Conservation (phyloP, 2,329 filamentous ascomycete genomes). For the Botrytis sinoallii region DNA sequence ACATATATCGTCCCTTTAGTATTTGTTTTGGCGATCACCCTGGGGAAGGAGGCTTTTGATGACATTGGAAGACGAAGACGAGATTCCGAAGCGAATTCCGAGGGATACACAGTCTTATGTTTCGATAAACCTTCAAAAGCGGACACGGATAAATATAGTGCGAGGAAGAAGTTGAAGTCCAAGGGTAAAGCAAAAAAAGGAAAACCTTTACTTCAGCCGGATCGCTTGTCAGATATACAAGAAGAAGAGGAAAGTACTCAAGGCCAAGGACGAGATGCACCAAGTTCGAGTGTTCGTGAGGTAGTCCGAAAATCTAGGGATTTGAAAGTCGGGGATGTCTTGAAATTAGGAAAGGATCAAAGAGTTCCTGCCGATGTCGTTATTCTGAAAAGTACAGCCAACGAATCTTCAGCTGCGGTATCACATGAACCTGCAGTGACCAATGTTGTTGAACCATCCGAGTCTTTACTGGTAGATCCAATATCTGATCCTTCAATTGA, state of each 20-base stretch:
- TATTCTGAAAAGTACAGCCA: constrained; percentile 76
- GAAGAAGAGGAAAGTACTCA: constrained; percentile 62
- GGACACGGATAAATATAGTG: constrained; percentile 37
- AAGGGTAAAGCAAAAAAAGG: constrained; percentile 42
- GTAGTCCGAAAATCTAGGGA: constrained; percentile 79
- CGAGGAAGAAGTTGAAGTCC: constrained; percentile 49
- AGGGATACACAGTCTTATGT: constrained; percentile 74
- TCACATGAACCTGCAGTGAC: constrained; percentile 18
- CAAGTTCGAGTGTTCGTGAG: constrained; percentile 58
- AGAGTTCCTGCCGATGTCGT: constrained; percentile 92
- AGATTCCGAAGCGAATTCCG: constrained; percentile 92
- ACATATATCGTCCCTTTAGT: constrained; percentile 91
- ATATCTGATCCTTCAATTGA: constrained; percentile 35
- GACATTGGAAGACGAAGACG: constrained; percentile 82
- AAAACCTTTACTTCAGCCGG: constrained; percentile 37
- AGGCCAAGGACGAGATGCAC: constrained; percentile 42
- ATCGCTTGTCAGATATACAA: constrained; percentile 61
- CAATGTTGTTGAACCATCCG: constrained; percentile 7
- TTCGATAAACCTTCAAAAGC: constrained; percentile 58
- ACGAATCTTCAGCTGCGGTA: constrained; percentile 46
- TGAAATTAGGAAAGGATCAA: constrained; percentile 89
- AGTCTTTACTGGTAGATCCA: constrained; percentile 34
- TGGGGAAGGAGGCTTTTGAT: constrained; percentile 94
- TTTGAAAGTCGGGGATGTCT: constrained; percentile 89
- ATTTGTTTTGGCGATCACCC: constrained; percentile 86